Evolutionary conservation across 2,329 filamentous ascomycete species (phyloP).

Genomic region (Herpotrichia juniperi): DNA sequence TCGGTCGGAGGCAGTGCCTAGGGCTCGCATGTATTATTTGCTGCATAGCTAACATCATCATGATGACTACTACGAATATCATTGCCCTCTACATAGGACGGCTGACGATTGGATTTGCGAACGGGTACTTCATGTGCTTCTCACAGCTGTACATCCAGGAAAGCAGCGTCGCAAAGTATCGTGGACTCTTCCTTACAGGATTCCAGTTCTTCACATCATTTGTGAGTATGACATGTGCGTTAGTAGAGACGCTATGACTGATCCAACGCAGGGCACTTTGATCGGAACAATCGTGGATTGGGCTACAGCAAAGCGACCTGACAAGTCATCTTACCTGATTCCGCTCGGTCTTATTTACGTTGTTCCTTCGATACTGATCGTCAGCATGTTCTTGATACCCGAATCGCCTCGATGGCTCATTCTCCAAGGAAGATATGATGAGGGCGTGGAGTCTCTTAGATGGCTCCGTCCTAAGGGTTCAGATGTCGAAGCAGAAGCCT

Average conservation of each 20-base stretch:
- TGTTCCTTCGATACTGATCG: constrained; percentile 48
- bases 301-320: constrained; percentile 46
- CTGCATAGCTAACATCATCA: constrained; percentile 60
- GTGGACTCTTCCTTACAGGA: constrained; percentile 55
- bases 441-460: constrained; percentile 47
- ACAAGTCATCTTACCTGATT: constrained; percentile 50
- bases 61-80: constrained; percentile 63
- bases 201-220: constrained; percentile 58
- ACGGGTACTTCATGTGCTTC: constrained; percentile 64
- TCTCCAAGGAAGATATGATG: constrained; percentile 35
- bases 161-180: constrained; percentile 56
- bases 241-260: background rate
- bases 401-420: constrained; percentile 43
- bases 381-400: constrained; percentile 42
- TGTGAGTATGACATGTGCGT: constrained; percentile 23
- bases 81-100: constrained; percentile 62
- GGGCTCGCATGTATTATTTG: constrained; percentile 58
- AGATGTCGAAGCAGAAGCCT: constrained; percentile 46
- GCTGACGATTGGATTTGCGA: constrained; percentile 61
- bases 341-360: constrained; percentile 62
- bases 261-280: constrained; percentile 37
- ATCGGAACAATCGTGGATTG: constrained; percentile 60
- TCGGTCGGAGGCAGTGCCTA: constrained; percentile 54
- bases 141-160: constrained; percentile 59
- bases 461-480: constrained; percentile 40